phyloP scores from a whole-genome alignment of 1,139 yeast genomes.

The Kurtzmaniella natalensis region DNA sequence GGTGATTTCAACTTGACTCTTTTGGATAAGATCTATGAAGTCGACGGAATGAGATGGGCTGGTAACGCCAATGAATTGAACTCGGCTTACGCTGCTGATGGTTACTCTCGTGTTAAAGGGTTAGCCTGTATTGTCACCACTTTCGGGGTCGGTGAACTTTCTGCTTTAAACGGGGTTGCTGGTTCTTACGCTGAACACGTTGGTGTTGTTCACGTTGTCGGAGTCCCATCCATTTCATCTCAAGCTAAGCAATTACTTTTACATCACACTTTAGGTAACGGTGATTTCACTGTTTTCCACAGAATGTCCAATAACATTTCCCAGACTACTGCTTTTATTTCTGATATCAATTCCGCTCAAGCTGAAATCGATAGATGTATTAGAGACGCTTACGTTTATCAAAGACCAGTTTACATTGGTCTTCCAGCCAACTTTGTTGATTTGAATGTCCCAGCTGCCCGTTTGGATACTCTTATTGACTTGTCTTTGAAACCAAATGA shows the following conservation, averaged over 20 bases:
- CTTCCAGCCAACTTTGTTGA: conserved; percentile 38
- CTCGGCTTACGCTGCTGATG: conserved; percentile 71
- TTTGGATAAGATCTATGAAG: conserved; percentile 61
- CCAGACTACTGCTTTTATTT: conserved; percentile 27
- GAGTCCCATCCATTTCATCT: conserved; percentile 56
- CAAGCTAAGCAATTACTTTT: conserved; percentile 53
- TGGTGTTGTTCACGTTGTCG: conserved; percentile 52
- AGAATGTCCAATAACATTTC: conserved; percentile 47
- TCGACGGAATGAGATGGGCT: conserved; percentile 59
- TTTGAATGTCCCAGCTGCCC: conserved; percentile 24
- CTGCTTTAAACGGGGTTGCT: conserved; percentile 57
- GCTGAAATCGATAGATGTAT: conserved; percentile 33
- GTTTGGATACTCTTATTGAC: conserved; percentile 29
- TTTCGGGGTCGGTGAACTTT: conserved; percentile 63
- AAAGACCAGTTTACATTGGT: conserved; percentile 36
- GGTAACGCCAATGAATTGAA: conserved; percentile 72
- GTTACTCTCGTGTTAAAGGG: conserved; percentile 58
- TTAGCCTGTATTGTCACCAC: conserved; percentile 60
- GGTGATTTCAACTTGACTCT: conserved; percentile 73
- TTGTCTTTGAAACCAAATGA: conserved; percentile 37
- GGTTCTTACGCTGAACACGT: conserved; percentile 61
- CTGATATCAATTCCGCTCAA: conserved; percentile 27
- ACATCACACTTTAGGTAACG: conserved; percentile 75
- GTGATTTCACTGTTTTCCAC: conserved; percentile 76
- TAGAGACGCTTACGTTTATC: conserved; percentile 32